Percentiles rank a stretch among this genome's conserved stretches.
Evolutionary conservation across 345 rosid genomes (phyloP).

Genomic region (Syzygium oleosum): DNA sequence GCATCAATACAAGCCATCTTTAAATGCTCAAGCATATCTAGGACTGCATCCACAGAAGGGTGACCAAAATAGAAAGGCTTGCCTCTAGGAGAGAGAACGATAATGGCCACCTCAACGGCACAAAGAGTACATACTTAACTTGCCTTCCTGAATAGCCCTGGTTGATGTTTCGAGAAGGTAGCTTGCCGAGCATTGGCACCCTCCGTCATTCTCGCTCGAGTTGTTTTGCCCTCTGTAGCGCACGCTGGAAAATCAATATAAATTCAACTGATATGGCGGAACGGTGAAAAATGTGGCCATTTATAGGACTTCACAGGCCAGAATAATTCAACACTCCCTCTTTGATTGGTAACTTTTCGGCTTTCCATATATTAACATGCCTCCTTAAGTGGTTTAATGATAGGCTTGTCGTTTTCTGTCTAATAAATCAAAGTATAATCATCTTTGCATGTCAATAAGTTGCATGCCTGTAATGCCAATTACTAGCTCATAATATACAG

Average conservation of each 20-base stretch:
- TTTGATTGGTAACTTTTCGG: rapidly evolving
- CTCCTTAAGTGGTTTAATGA: not conserved
- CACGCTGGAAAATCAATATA: not conserved
- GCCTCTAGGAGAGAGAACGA: constrained; percentile 45
- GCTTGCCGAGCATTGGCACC: constrained; percentile 24
- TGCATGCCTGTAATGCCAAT: not conserved
- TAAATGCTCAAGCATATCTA: constrained; percentile 14
- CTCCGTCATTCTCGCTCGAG: not conserved
- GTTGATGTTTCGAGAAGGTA: constrained; percentile 40
- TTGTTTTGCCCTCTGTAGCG: not conserved
- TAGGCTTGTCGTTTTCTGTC: not conserved
- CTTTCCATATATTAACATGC: not conserved
- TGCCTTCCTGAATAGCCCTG: constrained; percentile 48
- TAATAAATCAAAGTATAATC: not conserved
- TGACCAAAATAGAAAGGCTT: constrained; percentile 46
- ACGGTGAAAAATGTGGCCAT: not conserved
- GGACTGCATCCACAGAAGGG: constrained; percentile 29
- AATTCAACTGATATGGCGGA: not conserved
- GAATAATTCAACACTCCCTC: not conserved
- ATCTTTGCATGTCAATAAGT: not conserved
- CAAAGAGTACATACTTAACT: constrained; percentile 34
- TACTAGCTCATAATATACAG: not conserved
- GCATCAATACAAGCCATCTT: not conserved
- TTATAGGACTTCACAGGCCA: not conserved
- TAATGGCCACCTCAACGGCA: constrained; percentile 29